Base-by-base conservation (phyloP, 1,139 yeast species). In the Candida labiduridarum region DNA sequence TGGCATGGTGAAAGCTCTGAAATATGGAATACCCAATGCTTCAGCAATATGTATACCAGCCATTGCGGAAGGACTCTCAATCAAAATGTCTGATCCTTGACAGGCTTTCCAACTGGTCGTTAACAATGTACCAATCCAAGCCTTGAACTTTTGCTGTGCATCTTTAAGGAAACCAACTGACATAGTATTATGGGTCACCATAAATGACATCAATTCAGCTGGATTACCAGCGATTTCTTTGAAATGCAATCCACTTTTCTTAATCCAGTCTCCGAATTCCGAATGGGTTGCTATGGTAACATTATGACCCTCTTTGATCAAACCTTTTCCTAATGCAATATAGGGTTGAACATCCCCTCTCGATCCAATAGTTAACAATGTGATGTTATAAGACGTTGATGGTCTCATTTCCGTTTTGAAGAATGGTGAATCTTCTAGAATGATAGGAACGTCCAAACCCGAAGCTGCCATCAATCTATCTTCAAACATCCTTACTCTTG, bases 271-370 rank as follows among this genome's bases (percentile, higher is more conserved):
- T 56, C 80, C 74, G 64, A 91, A 92, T 64, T 92, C 98, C 0
- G 62, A 60, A 65, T 92, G 98, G 0, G 97, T 88, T 0, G 95
- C 96, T 52, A 92, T 91, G 19, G 85, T 84, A 1, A 90, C 96
- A 18, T 66, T 67, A 62, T 92, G 97, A 0, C 97, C 97, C 60
- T 92, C 97, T 30, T 74, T 73, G 44, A 82, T 67, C 45, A 92
- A 71, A 0, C 94, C 96, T 58, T 84, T 83, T 0, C 89, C 95
- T n/a, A 92, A 69, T 0, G 98, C 94, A 56, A 92, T 87, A 63
- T 91, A 94, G 0, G 98, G 98, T 65, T 92, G 98, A 7, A 92
- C 98, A 67, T 92, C 98, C 41, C 98, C 98, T 51, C 98, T 75
- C 0, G 97, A 89, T 0, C 98, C 98, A 62, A 92, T 92, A 0